Evolutionary conservation across 208 protist genomes (phyloP).

Genomic region (Crithidia acanthocephali): DNA sequence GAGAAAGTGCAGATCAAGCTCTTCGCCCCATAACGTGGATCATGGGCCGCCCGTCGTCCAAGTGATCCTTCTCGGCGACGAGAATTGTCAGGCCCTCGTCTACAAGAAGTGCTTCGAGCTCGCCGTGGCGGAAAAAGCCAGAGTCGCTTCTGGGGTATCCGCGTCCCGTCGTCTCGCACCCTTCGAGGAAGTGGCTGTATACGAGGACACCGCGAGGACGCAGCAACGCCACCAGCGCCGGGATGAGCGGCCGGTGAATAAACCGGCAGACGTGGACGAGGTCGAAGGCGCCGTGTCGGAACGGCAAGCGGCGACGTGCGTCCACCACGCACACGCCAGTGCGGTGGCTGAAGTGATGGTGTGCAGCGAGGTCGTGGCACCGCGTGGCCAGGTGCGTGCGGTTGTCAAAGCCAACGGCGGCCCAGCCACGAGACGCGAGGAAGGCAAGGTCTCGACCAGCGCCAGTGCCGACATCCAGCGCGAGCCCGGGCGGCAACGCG

Average conservation of each 20-base stretch:
- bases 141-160: conserved; percentile 37
- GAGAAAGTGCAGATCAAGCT: neutral
- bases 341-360: neutral
- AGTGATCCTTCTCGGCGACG: neutral
- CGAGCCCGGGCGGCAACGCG: conserved; percentile 22
- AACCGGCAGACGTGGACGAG: conserved; percentile 63
- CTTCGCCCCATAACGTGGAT: conserved; percentile 26
- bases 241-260: conserved; percentile 40
- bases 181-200: conserved; percentile 66
- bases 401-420: conserved; percentile 53
- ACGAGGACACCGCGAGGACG: conserved; percentile 40
- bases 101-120: conserved; percentile 37
- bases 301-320: conserved; percentile 17
- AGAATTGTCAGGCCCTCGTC: conserved; percentile 25
- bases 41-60: conserved; percentile 26
- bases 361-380: conserved; percentile 15
- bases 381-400: conserved; percentile 29
- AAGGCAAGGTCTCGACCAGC: conserved; percentile 52
- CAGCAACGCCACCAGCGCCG: conserved; percentile 21
- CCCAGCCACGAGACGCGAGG: conserved; percentile 49
- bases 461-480: conserved; percentile 50
- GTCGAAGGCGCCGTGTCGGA: conserved; percentile 34
- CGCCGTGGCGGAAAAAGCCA: conserved; percentile 42
- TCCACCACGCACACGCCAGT: conserved; percentile 25
- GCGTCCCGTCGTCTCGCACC: conserved; percentile 39